Evolutionary conservation across 1,284 basidiomycete species (phyloP).

Genomic region (Rhizoctonia solani): DNA sequence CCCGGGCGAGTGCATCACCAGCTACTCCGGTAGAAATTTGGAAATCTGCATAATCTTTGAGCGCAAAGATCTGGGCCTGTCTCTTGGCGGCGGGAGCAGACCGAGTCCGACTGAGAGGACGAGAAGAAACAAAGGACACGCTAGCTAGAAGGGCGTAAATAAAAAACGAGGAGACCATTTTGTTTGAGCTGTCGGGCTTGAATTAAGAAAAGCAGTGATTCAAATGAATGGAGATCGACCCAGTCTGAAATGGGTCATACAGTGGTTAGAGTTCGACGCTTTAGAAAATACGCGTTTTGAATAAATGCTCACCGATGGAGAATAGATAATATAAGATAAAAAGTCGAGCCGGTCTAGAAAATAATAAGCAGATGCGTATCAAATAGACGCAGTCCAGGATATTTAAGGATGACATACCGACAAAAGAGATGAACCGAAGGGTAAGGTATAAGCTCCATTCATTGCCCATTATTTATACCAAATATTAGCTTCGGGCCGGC

Average conservation of each 20-base stretch:
- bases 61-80: not conserved
- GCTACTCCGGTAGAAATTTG: conserved; percentile 35
- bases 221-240: conserved; percentile 34
- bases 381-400: not conserved
- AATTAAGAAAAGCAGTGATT: conserved; percentile 1
- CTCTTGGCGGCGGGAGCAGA: not conserved
- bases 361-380: not conserved
- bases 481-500: not conserved
- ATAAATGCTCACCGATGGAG: conserved; percentile 13
- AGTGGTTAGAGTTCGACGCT: not conserved
- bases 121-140: conserved; percentile 7
- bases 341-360: conserved; percentile 25
- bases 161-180: conserved; percentile 11
- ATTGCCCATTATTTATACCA: not conserved
- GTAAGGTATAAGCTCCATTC: not conserved
- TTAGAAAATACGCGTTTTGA: not conserved
- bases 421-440: conserved; percentile 14
- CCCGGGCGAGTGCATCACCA: conserved; percentile 28
- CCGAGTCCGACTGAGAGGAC: conserved; percentile 9
- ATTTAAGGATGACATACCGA: conserved; percentile 13
- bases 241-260: not conserved
- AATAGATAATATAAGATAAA: conserved; percentile 4
- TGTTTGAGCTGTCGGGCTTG: not conserved
- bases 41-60: conserved; percentile 29
- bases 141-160: conserved; percentile 26